Base-by-base conservation (phyloP, 108 stramenopile species). In the Aurantiochytrium sp. region DNA sequence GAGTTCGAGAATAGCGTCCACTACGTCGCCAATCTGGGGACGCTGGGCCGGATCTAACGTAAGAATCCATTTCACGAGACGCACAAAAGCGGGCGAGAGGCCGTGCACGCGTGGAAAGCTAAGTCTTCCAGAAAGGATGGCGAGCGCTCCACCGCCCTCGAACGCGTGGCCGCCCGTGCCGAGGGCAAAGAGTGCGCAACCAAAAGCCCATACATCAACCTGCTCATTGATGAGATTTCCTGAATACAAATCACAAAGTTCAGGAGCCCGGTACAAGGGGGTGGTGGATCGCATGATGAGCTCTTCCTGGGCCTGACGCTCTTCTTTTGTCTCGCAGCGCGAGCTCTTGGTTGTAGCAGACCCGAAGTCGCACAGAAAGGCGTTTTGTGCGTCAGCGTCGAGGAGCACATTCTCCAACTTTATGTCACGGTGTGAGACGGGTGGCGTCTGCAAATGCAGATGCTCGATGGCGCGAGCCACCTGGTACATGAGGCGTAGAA, bases 131-230 rank as follows among this genome's bases (percentile, higher is more conserved):
- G 76, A 83, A 16, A 83, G 12, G 49, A 83, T 35, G 45, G 49
- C 76, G 10, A 83, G 76, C 49, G 19, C 51, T 6, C 76, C 51
- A 1, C 76, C 76, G 6, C 51, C 76, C 23, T 83, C 51, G 51
- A 83, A 83, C 2, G 76, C 49, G 28, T 4, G 76, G 6, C 6
- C 28, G 25, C 28, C 25, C n/a, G 28, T 25, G 14, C 49, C 76
- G 0, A 83, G n/a, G 6, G 76, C 76, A 83, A 51, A 90, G 6
- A 87, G 51, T 47, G 58, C 87, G 64, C 76, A 87, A 18, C 90
- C 90, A 10, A 90, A 59, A 21, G 87, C 59, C 90, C 90, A 90
- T 5, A 90, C 90, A 23, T 90, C 90, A 2, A 87, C 83, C 47
- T 55, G 5, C 16, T 21, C 60, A 29, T 44, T 28, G 44, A 87